A percentile compares a stretch with the other conserved stretches of the same genome.
These are phyloP conservation scores for Annulohypoxylon truncatum DNA, from an alignment of 2,329 filamentous ascomycete species.

Conservation along the genomic window DNA sequence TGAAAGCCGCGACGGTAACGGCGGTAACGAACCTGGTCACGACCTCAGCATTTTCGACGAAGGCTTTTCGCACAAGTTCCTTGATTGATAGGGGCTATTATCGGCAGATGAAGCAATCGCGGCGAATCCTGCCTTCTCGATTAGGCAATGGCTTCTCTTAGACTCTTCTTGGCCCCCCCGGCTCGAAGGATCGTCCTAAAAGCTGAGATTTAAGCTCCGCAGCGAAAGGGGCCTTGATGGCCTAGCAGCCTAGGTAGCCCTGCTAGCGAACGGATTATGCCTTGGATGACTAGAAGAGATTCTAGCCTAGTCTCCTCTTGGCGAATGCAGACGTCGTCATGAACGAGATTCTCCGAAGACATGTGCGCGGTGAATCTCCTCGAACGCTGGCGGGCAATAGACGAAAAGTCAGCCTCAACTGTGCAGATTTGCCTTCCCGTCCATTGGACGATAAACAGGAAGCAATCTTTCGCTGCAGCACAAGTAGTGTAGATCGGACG, in stretches of 20 bases:
- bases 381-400: too few species aligned
- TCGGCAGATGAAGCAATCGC: background rate
- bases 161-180: background rate
- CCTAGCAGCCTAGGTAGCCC: background rate
- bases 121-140: background rate
- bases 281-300: background rate
- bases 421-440: background rate
- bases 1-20: background rate
- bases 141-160: background rate
- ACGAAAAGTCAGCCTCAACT: background rate
- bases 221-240: background rate
- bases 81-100: background rate
- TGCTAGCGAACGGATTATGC: background rate
- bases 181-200: conserved; percentile 1
- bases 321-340: background rate
- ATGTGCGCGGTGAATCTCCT: background rate
- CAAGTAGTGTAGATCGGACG: background rate
- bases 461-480: background rate
- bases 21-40: background rate
- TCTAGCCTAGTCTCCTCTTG: background rate
- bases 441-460: background rate
- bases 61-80: background rate
- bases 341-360: background rate
- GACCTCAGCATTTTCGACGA: background rate
- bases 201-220: background rate